Conservation (phyloP, 2,329 filamentous ascomycete species). For the Cladosporium sp. region DNA sequence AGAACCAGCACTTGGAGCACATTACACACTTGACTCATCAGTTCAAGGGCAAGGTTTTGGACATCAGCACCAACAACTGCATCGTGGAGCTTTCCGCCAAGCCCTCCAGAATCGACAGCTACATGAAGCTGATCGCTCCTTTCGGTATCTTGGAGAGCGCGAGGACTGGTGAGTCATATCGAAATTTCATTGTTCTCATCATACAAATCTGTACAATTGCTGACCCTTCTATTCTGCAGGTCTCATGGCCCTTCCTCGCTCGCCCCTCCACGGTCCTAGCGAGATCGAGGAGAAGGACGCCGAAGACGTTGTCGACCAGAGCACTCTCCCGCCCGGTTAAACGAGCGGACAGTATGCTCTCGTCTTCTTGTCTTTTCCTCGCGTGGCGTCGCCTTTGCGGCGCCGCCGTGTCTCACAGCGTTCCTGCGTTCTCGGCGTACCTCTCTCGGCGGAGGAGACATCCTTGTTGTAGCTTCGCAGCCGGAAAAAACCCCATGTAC, state of each 20-base stretch:
- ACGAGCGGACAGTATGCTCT: background rate
- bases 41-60: constrained; percentile 93
- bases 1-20: constrained; percentile 93
- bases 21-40: constrained; percentile 97
- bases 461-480: background rate
- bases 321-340: constrained; percentile 87
- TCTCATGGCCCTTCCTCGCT: constrained; percentile 92
- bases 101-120: constrained; percentile 88
- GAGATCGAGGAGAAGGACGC: constrained; percentile 80
- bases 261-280: constrained; percentile 70
- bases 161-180: constrained; percentile 59
- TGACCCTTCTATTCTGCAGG: constrained; percentile 42
- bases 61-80: constrained; percentile 97
- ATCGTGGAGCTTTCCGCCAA: constrained; percentile 97
- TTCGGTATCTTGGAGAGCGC: constrained; percentile 97
- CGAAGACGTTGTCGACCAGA: constrained; percentile 90
- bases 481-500: background rate
- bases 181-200: background rate
- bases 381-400: background rate
- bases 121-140: constrained; percentile 89
- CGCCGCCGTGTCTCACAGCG: background rate
- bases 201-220: constrained; percentile 1
- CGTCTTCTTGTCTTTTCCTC: background rate
- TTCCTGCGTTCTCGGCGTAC: constrained; percentile 9
- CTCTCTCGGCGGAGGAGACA: background rate